phyloP scores from a whole-genome alignment of 2,329 filamentous ascomycete species.

The Alternaria angustiovoidea region DNA sequence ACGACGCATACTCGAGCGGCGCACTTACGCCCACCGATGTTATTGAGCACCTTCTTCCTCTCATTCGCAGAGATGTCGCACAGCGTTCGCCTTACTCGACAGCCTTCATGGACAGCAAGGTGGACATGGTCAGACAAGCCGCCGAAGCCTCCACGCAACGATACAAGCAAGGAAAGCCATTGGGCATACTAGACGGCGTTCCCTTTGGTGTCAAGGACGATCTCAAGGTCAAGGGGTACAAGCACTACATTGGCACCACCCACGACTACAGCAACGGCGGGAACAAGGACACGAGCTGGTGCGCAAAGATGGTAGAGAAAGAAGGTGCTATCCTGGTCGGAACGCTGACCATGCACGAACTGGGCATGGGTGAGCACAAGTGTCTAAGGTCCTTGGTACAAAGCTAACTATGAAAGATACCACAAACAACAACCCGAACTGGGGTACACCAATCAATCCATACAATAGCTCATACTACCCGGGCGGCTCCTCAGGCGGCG shows the following conservation, averaged over 20 bases:
- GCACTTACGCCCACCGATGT: constrained; percentile 76
- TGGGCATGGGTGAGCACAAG: constrained; percentile 68
- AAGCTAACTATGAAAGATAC: constrained; percentile 62
- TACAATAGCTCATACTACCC: constrained; percentile 79
- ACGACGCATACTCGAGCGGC: constrained; percentile 75
- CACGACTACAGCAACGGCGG: constrained; percentile 62
- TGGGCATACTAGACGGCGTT: constrained; percentile 80
- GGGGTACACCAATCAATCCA: constrained; percentile 80
- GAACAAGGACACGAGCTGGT: constrained; percentile 70
- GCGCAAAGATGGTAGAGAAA: constrained; percentile 73
- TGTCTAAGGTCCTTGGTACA: background rate
- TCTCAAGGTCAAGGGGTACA: constrained; percentile 74
- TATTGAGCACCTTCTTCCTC: constrained; percentile 72
- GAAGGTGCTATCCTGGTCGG: constrained; percentile 78
- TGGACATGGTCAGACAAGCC: constrained; percentile 69
- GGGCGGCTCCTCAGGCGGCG: constrained; percentile 82
- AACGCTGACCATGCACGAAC: constrained; percentile 81
- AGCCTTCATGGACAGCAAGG: constrained; percentile 75
- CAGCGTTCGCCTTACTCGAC: constrained; percentile 69
- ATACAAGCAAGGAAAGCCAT: constrained; percentile 70
- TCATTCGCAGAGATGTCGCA: constrained; percentile 69
- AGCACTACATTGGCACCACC: constrained; percentile 70
- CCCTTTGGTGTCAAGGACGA: constrained; percentile 88
- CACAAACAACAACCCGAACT: constrained; percentile 80
- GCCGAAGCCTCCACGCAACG: constrained; percentile 77